These are phyloP conservation scores for Camellia japonica DNA, from an alignment of 148 eudicot species.

Conservation along the genomic window DNA sequence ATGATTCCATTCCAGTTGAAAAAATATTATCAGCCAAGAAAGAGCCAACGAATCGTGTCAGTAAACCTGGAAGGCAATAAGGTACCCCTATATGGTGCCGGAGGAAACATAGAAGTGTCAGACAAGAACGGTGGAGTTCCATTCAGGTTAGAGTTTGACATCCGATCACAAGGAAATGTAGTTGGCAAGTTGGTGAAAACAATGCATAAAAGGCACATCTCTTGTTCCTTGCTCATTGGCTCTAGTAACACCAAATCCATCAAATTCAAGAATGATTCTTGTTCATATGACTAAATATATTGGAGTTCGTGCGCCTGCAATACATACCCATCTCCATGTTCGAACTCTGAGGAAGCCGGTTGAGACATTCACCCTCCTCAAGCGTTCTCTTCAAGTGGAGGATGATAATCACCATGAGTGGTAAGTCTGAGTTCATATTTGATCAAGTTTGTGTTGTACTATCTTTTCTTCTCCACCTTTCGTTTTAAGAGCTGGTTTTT, in stretches of 20 bases:
- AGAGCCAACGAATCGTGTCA: conserved; percentile 29
- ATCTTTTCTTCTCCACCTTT: no score
- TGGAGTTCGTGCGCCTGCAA: not conserved
- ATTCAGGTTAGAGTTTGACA: conserved; percentile 41
- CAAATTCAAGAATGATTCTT: conserved; percentile 31
- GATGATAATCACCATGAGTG: not conserved
- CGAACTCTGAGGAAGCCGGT: not conserved
- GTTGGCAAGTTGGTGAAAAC: conserved; percentile 55
- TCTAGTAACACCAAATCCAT: conserved; percentile 26
- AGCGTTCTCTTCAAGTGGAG: not conserved
- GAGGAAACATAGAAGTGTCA: conserved; percentile 31
- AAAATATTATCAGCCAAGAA: conserved; percentile 57
- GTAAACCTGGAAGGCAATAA: conserved; percentile 40
- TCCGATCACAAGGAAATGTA: conserved; percentile 45
- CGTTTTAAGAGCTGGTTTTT: no score
- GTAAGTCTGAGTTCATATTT: no score
- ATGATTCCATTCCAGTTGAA: conserved; percentile 33
- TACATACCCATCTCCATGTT: not conserved
- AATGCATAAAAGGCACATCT: conserved; percentile 39
- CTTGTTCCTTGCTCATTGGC: conserved; percentile 40
- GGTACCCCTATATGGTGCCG: conserved; percentile 74
- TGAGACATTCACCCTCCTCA: not conserved
- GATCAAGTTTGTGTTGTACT: no score
- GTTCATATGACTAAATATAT: not conserved
- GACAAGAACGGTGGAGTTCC: conserved; percentile 37